These are phyloP conservation scores for Plasmodium coatneyi DNA, from an alignment of 169 alveolate genomes.

Conservation along the genomic window DNA sequence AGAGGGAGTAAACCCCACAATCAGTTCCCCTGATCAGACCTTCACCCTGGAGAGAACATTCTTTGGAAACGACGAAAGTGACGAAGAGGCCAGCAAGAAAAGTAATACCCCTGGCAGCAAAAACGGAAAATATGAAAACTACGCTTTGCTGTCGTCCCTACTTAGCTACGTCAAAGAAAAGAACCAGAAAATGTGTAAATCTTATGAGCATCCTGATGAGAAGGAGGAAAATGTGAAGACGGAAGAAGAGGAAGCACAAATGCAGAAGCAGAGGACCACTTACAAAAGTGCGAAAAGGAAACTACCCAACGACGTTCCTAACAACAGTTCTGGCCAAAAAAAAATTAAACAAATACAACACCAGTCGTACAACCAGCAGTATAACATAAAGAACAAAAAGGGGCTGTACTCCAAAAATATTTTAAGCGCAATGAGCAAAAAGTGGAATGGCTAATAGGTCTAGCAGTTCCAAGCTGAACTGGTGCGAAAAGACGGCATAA, in stretches of 20 bases:
- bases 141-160: not conserved
- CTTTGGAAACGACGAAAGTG: slow-evolving; percentile 18
- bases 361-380: slow-evolving; percentile 43
- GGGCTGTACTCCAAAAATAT: slow-evolving; percentile 23
- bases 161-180: slow-evolving; percentile 4
- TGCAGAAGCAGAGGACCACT: slow-evolving; percentile 6
- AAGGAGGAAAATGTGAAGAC: not conserved
- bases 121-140: not conserved
- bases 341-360: slow-evolving; percentile 15
- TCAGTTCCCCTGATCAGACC: not conserved
- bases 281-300: slow-evolving; percentile 14
- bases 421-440: slow-evolving; percentile 31
- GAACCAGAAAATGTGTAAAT: not conserved
- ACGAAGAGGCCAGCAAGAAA: not conserved
- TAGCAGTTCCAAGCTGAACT: not conserved
- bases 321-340: not conserved
- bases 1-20: not conserved
- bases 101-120: not conserved
- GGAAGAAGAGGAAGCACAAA: not conserved
- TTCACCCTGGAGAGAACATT: slow-evolving; percentile 48
- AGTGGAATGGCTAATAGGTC: not conserved
- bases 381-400: slow-evolving; percentile 30
- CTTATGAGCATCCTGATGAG: not conserved
- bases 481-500: not conserved
- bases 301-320: not conserved